Conservation (phyloP, 805 yeast genomes). For the Hanseniaspora occidentalis region DNA sequence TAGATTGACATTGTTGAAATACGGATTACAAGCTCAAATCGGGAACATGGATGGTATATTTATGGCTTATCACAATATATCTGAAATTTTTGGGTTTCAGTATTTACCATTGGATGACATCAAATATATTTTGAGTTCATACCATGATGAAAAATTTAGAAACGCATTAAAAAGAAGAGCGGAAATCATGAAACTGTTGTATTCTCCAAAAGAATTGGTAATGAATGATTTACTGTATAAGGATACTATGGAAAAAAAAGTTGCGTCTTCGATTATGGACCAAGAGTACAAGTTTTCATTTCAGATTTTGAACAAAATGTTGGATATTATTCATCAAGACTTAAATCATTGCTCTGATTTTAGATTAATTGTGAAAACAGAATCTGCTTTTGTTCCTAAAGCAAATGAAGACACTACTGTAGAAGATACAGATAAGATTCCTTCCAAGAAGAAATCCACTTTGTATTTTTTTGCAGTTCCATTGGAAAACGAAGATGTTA, state of each 20-base stretch:
- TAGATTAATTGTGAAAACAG: not conserved
- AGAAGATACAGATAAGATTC: constrained; percentile 7
- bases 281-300: constrained; percentile 54
- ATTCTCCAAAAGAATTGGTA: constrained; percentile 16
- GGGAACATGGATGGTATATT: constrained; percentile 97
- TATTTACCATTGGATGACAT: constrained; percentile 66
- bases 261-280: constrained; percentile 38
- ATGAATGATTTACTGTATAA: constrained; percentile 10
- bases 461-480: constrained; percentile 25
- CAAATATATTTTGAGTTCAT: constrained; percentile 49
- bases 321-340: not conserved
- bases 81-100: constrained; percentile 77
- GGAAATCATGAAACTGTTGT: constrained; percentile 8
- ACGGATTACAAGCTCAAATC: constrained; percentile 81
- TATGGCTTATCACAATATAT: constrained; percentile 79
- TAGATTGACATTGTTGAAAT: constrained; percentile 67
- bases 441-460: constrained; percentile 16
- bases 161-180: constrained; percentile 10
- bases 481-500: constrained; percentile 16
- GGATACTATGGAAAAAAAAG: constrained; percentile 12
- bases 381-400: not conserved
- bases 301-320: constrained; percentile 27
- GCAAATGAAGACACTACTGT: not conserved
- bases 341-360: not conserved
- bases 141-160: constrained; percentile 19